Conservation (phyloP, 345 rosid genomes). For the Ailanthus altissimus region DNA sequence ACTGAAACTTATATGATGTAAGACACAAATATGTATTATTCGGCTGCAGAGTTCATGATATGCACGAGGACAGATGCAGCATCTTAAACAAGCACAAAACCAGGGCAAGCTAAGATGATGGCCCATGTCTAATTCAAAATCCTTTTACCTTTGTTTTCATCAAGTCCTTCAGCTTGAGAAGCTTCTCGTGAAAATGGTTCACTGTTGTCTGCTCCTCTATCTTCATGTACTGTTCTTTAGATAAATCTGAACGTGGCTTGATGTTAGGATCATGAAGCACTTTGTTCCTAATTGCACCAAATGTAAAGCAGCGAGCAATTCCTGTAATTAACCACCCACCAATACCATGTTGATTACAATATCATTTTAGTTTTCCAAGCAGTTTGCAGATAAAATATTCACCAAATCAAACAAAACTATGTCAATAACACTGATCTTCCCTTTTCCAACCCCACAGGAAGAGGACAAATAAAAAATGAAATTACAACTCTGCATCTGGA, state of each 20-base stretch:
- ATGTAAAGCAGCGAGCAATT: constrained; percentile 90
- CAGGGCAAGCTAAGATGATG: not conserved
- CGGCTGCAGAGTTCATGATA: not conserved
- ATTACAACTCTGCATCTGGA: no score
- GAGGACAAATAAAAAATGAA: no score
- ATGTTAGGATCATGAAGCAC: constrained; percentile 79
- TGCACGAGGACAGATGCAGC: not conserved
- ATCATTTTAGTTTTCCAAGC: not conserved
- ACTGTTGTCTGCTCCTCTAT: constrained; percentile 80
- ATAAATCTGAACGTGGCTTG: constrained; percentile 61
- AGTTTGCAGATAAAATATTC: not conserved
- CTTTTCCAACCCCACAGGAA: not conserved
- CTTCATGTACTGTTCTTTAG: constrained; percentile 72
- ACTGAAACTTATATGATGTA: not conserved
- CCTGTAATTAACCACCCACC: constrained; percentile 37
- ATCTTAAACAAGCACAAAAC: not conserved
- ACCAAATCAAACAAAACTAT: not conserved
- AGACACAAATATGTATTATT: not conserved
- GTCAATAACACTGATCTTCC: not conserved
- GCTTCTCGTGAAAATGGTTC: constrained; percentile 85
- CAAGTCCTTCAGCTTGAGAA: constrained; percentile 72
- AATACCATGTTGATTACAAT: not conserved
- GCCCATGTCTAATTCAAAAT: not conserved
- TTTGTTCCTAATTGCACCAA: constrained; percentile 77
- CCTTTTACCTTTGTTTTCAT: constrained; percentile 75